Evolutionary conservation across 306 rosid species (phyloP).

Genomic region (Medicago lupulina): DNA sequence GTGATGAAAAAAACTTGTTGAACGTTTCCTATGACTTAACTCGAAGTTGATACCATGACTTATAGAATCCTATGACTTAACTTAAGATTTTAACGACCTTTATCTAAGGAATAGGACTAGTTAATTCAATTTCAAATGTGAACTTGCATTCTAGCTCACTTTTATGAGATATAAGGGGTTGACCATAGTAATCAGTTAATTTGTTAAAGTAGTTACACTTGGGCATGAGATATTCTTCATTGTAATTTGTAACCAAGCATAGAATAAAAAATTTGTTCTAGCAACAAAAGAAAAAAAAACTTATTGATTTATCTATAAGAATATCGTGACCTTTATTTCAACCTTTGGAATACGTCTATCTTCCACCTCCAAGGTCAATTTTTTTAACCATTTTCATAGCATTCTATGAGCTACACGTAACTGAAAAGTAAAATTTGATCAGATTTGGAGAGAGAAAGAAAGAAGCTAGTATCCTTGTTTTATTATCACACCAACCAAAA

Average conservation of each 20-base stretch:
- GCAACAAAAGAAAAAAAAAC: neutral
- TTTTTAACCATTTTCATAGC: constrained; percentile 39
- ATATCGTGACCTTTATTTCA: constrained; percentile 40
- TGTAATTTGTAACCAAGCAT: neutral
- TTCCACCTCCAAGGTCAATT: constrained; percentile 7
- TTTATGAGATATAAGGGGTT: constrained; percentile 24
- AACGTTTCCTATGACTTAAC: too few relatives aligned
- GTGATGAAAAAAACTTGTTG: too few relatives aligned
- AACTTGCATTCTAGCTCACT: neutral
- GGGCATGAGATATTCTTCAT: neutral
- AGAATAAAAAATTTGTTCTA: neutral
- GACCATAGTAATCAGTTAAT: constrained; percentile 25
- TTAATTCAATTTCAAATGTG: neutral
- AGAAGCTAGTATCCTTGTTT: constrained; percentile 21
- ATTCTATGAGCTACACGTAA: constrained; percentile 43
- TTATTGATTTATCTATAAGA: constrained; percentile 20
- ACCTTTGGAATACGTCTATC: constrained; percentile 36
- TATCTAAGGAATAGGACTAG: constrained; percentile 23
- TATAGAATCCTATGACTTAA: too few relatives aligned
- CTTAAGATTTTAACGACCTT: too few relatives aligned
- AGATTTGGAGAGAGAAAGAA: constrained; percentile 28
- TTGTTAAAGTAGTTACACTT: too few relatives aligned
- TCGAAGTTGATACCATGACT: too few relatives aligned
- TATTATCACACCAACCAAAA: constrained; percentile 32
- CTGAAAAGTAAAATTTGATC: constrained; percentile 37